A percentile compares a stretch with the other conserved stretches of the same genome.
Evolutionary conservation across 192 early-diverging fungal species (phyloP).

Genomic region (Coemansia sp.): DNA sequence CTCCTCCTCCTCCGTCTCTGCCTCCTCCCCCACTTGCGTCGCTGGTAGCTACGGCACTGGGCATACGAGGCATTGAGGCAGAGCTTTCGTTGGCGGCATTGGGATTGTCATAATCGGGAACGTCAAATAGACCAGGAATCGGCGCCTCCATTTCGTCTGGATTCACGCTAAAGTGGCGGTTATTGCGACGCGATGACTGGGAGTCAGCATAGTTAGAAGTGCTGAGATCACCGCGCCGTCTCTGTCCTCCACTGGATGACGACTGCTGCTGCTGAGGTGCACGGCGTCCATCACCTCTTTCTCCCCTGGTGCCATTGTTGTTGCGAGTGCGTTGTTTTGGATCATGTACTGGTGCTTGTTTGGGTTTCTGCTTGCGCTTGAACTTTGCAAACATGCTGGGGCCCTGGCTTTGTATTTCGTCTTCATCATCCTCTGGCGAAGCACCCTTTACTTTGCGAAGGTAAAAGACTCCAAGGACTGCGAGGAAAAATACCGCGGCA

Average conservation of each 20-base stretch:
- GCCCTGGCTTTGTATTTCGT: too few species aligned
- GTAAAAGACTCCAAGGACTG: not conserved
- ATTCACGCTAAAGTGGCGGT: not conserved
- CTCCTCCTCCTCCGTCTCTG: too few species aligned
- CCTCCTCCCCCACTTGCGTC: too few species aligned
- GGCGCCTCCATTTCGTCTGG: not conserved
- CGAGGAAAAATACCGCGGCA: conserved; percentile 1
- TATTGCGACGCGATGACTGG: not conserved
- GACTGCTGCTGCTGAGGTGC: not conserved
- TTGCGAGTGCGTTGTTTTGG: not conserved
- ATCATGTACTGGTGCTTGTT: too few species aligned
- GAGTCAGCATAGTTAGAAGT: not conserved
- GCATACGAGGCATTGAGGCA: not conserved
- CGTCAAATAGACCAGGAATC: not conserved
- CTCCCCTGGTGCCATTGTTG: not conserved
- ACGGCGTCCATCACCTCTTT: not conserved
- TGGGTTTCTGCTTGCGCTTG: too few species aligned
- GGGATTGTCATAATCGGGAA: not conserved
- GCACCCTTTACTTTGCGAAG: not conserved
- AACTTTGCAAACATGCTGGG: too few species aligned
- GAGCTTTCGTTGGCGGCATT: not conserved
- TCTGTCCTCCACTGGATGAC: too few species aligned
- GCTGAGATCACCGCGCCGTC: not conserved
- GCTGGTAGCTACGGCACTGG: not conserved
- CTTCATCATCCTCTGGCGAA: too few species aligned